Percentiles rank a stretch among this genome's conserved stretches.
phyloP scores from a whole-genome alignment of 768 basidiomycete genomes.

The Boletellus ananas region DNA sequence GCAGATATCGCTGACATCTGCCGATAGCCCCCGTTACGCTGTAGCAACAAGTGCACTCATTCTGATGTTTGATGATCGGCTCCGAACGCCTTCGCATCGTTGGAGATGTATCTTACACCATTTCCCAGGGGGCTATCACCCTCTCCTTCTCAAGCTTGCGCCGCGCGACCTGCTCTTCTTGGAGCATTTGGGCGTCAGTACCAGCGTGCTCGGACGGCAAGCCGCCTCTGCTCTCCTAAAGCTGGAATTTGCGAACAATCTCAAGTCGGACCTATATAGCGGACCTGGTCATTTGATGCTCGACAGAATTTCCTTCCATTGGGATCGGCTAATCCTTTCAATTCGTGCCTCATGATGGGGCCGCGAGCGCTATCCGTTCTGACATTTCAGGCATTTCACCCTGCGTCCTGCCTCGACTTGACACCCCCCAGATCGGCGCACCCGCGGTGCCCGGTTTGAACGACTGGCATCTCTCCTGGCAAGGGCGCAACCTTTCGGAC shows the following conservation, averaged over 20 bases:
- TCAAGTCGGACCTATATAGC: constrained; percentile 10
- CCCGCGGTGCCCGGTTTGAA: too few relatives aligned
- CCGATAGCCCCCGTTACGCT: constrained; percentile 7
- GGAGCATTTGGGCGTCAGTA: constrained; percentile 7
- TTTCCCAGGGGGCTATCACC: constrained; percentile 2
- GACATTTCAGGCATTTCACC: too few relatives aligned
- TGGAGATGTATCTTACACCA: constrained; percentile 13
- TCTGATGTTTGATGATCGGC: constrained; percentile 6
- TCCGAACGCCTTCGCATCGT: constrained; percentile 9
- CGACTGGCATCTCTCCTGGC: constrained; percentile 1
- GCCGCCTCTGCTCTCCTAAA: neutral
- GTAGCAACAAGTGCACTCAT: constrained; percentile 1
- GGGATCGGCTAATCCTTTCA: too few relatives aligned
- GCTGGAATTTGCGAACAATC: constrained; percentile 6
- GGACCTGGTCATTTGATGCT: neutral
- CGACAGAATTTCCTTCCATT: constrained; percentile 2
- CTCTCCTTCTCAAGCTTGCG: constrained; percentile 6
- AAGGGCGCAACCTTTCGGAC: constrained; percentile 6
- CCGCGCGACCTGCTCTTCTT: constrained; percentile 9
- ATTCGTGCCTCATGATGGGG: too few relatives aligned
- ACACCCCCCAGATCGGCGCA: neutral
- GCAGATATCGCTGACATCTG: constrained; percentile 14
- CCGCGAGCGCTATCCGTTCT: too few relatives aligned
- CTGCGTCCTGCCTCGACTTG: too few relatives aligned
- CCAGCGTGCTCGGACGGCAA: neutral